A percentile compares a stretch with the other conserved stretches of the same genome.
Evolutionary conservation across 495 filamentous ascomycete genomes (phyloP).

Genomic region (Aspergillus indologenus): DNA sequence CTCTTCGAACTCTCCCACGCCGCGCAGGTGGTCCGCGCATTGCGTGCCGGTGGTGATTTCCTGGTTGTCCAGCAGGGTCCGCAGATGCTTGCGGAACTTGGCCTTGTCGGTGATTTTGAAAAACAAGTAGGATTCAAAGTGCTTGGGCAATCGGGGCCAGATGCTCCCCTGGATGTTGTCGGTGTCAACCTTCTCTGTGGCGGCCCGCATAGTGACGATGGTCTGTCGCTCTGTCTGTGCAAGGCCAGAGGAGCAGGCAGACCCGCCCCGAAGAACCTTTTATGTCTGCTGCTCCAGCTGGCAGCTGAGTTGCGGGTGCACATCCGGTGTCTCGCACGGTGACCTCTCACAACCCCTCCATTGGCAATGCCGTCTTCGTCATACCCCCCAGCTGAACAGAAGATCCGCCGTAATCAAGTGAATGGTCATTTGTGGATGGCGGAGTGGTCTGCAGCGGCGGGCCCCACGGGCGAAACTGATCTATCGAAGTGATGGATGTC

Average conservation of each 20-base stretch:
- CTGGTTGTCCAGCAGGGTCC: conserved; percentile 10
- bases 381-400: background rate
- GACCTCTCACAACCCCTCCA: background rate
- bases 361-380: background rate
- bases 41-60: conserved; percentile 18
- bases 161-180: conserved; percentile 21
- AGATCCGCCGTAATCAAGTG: background rate
- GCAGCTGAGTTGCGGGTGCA: background rate
- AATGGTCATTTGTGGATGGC: background rate
- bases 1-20: background rate
- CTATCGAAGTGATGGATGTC: background rate
- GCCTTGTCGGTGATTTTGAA: conserved; percentile 28
- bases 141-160: conserved; percentile 33
- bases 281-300: background rate
- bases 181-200: background rate
- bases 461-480: conserved; percentile 1
- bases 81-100: conserved; percentile 27
- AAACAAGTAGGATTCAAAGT: conserved; percentile 29
- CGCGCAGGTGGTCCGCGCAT: background rate
- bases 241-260: no score
- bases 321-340: background rate
- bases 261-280: background rate
- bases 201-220: no score
- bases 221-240: no score
- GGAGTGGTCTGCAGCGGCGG: background rate